Percentiles rank a stretch among this genome's conserved stretches.
These are phyloP conservation scores for Phytophthora melonis DNA, from an alignment of 352 stramenopile genomes.

Conservation along the genomic window DNA sequence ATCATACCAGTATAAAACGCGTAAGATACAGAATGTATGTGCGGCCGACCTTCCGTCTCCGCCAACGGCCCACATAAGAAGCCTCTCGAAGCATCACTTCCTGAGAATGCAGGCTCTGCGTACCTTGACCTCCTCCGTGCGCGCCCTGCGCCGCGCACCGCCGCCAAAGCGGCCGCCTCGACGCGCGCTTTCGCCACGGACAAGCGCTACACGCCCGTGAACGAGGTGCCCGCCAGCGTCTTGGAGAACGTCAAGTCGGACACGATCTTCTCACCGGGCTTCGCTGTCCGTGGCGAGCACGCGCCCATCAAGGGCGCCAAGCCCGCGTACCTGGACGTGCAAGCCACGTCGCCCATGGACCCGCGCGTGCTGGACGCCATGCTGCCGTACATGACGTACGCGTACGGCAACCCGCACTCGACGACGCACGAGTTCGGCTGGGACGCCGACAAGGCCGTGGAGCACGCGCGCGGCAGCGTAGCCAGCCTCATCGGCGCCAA, in stretches of 20 bases:
- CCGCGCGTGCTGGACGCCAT: slow-evolving; percentile 99
- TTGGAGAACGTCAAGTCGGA: slow-evolving; percentile 80
- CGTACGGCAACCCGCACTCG: slow-evolving; percentile 99
- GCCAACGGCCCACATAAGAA: slow-evolving; percentile 25
- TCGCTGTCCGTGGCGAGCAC: slow-evolving; percentile 75
- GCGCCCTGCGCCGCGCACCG: slow-evolving; percentile 16
- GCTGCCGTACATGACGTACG: slow-evolving; percentile 97
- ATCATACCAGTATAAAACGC: too few species aligned
- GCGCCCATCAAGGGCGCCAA: slow-evolving; percentile 72
- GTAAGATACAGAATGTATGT: too few species aligned
- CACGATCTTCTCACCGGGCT: slow-evolving; percentile 87
- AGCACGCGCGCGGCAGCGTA: slow-evolving; percentile 90
- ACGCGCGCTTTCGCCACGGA: slow-evolving; percentile 54
- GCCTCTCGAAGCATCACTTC: slow-evolving; percentile 19
- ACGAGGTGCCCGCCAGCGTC: slow-evolving; percentile 87
- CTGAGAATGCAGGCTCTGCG: slow-evolving; percentile 41
- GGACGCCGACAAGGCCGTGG: slow-evolving; percentile 97
- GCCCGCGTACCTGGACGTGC: slow-evolving; percentile 95
- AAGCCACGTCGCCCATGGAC: slow-evolving; percentile 98
- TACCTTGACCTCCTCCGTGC: slow-evolving; percentile 12
- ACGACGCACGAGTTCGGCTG: slow-evolving; percentile 99
- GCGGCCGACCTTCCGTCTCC: too few species aligned
- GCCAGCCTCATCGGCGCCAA: slow-evolving; percentile 95
- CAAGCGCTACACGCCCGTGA: slow-evolving; percentile 88
- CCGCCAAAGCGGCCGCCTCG: slow-evolving; percentile 2